Conservation (phyloP, 352 stramenopile genomes). For the Pythium monospermum region DNA sequence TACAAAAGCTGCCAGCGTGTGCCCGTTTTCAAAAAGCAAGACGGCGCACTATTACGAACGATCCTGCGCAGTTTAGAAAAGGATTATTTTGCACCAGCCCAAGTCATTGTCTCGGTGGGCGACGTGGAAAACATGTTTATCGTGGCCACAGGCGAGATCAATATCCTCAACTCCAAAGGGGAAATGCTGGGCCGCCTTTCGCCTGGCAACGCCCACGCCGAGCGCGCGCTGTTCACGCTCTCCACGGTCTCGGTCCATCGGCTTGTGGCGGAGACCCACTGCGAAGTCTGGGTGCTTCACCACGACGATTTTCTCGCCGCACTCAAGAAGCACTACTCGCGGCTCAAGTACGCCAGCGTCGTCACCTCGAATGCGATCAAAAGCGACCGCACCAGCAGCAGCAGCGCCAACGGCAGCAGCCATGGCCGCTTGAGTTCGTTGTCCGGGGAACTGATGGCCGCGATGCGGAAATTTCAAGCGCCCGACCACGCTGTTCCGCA, state of each 20-base stretch:
- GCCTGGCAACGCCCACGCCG: constrained; percentile 18
- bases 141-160: constrained; percentile 23
- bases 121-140: constrained; percentile 27
- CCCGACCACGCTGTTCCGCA: constrained; percentile 4
- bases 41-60: constrained; percentile 18
- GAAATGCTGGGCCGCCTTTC: constrained; percentile 9
- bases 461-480: constrained; percentile 4
- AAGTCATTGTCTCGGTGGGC: constrained; percentile 14
- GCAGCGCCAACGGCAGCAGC: too few relatives aligned
- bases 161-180: constrained; percentile 6
- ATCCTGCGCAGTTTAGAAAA: constrained; percentile 18
- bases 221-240: constrained; percentile 11
- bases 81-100: constrained; percentile 23
- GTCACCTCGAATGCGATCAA: constrained; percentile 13
- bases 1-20: constrained; percentile 24
- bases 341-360: constrained; percentile 42
- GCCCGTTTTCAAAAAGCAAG: constrained; percentile 22
- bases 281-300: constrained; percentile 23
- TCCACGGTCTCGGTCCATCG: background rate
- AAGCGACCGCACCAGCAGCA: too few relatives aligned
- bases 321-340: constrained; percentile 50
- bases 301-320: constrained; percentile 20
- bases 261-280: constrained; percentile 21
- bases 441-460: background rate
- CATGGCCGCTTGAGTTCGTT: background rate